These are phyloP conservation scores for Leptographium flavum DNA, from an alignment of 2,329 filamentous ascomycete species.

Conservation along the genomic window DNA sequence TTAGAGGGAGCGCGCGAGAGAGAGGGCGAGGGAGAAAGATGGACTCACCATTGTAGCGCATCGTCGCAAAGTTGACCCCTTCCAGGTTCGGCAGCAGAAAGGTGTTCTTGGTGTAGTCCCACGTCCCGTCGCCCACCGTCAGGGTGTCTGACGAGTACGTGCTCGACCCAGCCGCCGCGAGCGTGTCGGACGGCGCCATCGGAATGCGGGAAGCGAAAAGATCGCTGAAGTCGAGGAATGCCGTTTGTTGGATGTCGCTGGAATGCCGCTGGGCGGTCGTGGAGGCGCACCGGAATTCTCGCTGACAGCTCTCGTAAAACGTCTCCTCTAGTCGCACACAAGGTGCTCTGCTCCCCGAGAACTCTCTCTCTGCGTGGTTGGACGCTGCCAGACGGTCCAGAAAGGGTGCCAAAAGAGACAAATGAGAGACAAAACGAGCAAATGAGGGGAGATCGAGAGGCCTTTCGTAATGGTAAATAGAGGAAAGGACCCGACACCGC, in stretches of 20 bases:
- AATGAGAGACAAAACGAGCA: background rate
- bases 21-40: too few relatives aligned
- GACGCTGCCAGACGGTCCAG: background rate
- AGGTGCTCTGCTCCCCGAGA: too few relatives aligned
- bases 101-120: slow-evolving; percentile 63
- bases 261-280: background rate
- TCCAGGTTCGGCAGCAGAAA: slow-evolving; percentile 67
- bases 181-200: slow-evolving; percentile 46
- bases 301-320: too few relatives aligned
- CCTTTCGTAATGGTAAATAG: too few relatives aligned
- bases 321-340: too few relatives aligned
- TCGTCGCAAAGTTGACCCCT: slow-evolving; percentile 66
- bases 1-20: background rate
- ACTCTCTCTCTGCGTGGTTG: background rate
- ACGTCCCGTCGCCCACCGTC: slow-evolving; percentile 69
- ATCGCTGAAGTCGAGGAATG: background rate
- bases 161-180: slow-evolving; percentile 58
- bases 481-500: too few relatives aligned
- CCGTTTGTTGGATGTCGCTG: too few relatives aligned
- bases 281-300: too few relatives aligned
- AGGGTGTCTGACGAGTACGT: slow-evolving; percentile 62
- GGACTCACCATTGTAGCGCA: slow-evolving; percentile 67
- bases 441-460: too few relatives aligned
- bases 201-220: too few relatives aligned
- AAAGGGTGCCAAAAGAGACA: background rate